Base-by-base conservation (phyloP, 371 early-diverging fungal genomes). In the Circinella umbellata region DNA sequence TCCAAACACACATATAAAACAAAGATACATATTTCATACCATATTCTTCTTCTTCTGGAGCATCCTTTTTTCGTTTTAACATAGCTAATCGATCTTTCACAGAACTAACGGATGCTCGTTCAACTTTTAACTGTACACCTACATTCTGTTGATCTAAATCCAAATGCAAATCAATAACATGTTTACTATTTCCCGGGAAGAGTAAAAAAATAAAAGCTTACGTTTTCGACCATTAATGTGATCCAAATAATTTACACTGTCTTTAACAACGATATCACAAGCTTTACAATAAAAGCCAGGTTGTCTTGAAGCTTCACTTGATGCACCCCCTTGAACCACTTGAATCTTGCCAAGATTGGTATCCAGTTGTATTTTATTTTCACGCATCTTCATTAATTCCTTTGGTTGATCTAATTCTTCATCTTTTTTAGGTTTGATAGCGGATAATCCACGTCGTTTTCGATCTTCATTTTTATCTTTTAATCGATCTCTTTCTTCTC, bases 221-320 rank as follows among this genome's bases (percentile, higher is more conserved):
- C 92, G 98, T 67, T 94, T 92, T 72, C 86, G 85, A 57, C 96
- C 95, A 76, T 96, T 98, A 68, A 94, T 90, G 69, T 98, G 97
- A 73, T 96, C 97, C 69, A 96, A 79, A 64, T 90, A 98, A 47
- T 87, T 90, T 37, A 90, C 86, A 72, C 91, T 94, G 78, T 96
- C 97, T 72, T 95, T 95, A 62, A 94, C 83, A 4, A 91, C 90
- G 64, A 91, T 86, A 73, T 98, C 95, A 73, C 98, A 96, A 3
- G 84, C 88, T 73, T 93, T 88, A 79, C 98, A 98, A 73, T 94
- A 94, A 70, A 92, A 98, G 15, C 98, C 98, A 1, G 96, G 95
- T 76, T 95, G 94, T 63, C 88, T 85, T 38, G 86, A 69, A 3
- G 85, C 81, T 42, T 73, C 73, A 55, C 80, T 73, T 0, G 80